Conservation (phyloP, 371 early-diverging fungal species). For the Mortierella sp. region DNA sequence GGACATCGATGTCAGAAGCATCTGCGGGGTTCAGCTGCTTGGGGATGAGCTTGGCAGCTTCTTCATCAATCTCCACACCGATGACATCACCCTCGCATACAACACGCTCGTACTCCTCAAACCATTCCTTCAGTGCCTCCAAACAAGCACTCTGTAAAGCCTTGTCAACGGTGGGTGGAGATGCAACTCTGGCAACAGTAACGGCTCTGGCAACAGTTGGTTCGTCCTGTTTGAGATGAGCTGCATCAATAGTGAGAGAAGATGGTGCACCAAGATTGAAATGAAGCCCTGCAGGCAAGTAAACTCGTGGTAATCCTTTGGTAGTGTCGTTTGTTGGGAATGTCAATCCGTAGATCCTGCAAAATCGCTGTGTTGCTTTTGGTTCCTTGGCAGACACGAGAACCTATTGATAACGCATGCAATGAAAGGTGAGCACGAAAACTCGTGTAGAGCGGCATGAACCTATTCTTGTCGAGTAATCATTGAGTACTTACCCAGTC, state of each 20-base stretch:
- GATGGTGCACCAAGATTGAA: constrained; percentile 71
- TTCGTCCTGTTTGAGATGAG: constrained; percentile 58
- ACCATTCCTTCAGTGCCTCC: constrained; percentile 77
- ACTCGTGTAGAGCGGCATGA: neutral
- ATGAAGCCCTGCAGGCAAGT: constrained; percentile 70
- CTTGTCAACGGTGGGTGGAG: constrained; percentile 79
- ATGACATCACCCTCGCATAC: constrained; percentile 84
- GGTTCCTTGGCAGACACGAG: constrained; percentile 30
- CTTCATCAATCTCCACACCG: constrained; percentile 75
- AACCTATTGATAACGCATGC: constrained; percentile 11
- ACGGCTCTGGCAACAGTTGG: constrained; percentile 75
- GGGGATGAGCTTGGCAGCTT: constrained; percentile 45
- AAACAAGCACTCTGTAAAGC: constrained; percentile 72
- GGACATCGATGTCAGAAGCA: constrained; percentile 48
- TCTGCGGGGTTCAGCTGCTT: constrained; percentile 52
- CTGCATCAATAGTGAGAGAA: constrained; percentile 51
- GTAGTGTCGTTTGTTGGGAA: constrained; percentile 19
- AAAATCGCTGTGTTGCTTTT: constrained; percentile 24
- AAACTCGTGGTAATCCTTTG: constrained; percentile 55
- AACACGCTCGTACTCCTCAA: constrained; percentile 74
- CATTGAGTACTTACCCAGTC: constrained; percentile 74
- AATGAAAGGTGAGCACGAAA: neutral
- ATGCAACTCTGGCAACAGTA: constrained; percentile 81
- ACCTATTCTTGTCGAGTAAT: neutral
- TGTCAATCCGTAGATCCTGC: constrained; percentile 36